These are phyloP conservation scores for Hypoxylon fuscum DNA, from an alignment of 495 filamentous ascomycete species.

Conservation along the genomic window DNA sequence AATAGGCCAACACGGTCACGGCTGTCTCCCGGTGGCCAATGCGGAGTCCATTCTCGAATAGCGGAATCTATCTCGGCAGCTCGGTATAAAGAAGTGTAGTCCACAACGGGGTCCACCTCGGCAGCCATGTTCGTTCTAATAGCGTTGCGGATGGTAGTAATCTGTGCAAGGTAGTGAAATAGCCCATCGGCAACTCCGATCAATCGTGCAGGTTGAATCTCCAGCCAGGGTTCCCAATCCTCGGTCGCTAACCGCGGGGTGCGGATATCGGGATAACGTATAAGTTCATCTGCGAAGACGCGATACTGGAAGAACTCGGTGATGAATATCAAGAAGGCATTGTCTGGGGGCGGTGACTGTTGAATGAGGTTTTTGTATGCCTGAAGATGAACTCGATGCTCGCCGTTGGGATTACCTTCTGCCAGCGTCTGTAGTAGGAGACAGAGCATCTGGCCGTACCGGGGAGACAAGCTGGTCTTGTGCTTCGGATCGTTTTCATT, in stretches of 20 bases:
- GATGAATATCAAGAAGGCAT: conserved; percentile 80
- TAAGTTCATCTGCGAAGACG: conserved; percentile 82
- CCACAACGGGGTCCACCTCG: conserved; percentile 73
- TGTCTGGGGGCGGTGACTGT: conserved; percentile 65
- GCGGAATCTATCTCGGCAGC: conserved; percentile 80
- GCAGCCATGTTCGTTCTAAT: conserved; percentile 73
- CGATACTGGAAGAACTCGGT: conserved; percentile 95
- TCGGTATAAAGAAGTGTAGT: conserved; percentile 77
- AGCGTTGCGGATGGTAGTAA: conserved; percentile 78
- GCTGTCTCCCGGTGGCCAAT: conserved; percentile 72
- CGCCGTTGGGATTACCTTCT: conserved; percentile 77
- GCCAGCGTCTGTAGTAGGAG: conserved; percentile 83
- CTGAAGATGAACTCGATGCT: conserved; percentile 83
- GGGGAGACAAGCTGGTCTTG: conserved; percentile 69
- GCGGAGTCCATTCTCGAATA: conserved; percentile 78
- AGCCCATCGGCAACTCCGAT: conserved; percentile 89
- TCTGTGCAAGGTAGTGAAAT: conserved; percentile 81
- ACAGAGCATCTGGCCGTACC: conserved; percentile 76
- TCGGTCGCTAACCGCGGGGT: conserved; percentile 62
- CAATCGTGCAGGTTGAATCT: conserved; percentile 79
- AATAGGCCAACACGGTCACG: conserved; percentile 81
- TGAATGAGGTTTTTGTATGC: conserved; percentile 77
- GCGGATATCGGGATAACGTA: conserved; percentile 67
- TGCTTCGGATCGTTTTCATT: conserved; percentile 53
- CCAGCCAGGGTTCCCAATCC: conserved; percentile 71